These are phyloP conservation scores for Penicillium mononematosum DNA, from an alignment of 495 filamentous ascomycete species.

Conservation along the genomic window DNA sequence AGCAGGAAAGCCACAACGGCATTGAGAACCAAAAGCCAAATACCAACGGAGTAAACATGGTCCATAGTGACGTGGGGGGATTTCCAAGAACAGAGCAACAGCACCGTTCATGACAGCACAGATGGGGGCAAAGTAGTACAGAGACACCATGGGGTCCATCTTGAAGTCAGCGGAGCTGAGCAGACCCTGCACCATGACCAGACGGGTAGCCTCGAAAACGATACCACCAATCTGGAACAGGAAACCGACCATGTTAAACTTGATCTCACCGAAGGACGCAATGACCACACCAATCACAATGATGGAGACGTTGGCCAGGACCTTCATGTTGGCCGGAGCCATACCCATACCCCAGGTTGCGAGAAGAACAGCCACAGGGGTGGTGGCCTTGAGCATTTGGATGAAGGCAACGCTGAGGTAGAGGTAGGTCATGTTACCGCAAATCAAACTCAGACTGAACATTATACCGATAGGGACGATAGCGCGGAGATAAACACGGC, in stretches of 20 bases:
- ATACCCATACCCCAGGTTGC: slow-evolving; percentile 81
- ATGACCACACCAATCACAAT: slow-evolving; percentile 90
- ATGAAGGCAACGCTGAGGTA: slow-evolving; percentile 94
- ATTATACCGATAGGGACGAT: slow-evolving; percentile 92
- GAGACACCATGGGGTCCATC: slow-evolving; percentile 94
- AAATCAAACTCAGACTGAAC: slow-evolving; percentile 93
- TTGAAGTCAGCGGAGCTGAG: slow-evolving; percentile 89
- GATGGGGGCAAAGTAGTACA: slow-evolving; percentile 94
- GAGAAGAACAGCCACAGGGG: slow-evolving; percentile 83
- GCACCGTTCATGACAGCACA: slow-evolving; percentile 86
- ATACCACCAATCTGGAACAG: slow-evolving; percentile 83
- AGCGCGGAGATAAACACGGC: slow-evolving; percentile 81
- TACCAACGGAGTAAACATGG: slow-evolving; percentile 73
- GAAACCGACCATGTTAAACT: slow-evolving; percentile 84
- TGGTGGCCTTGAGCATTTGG: slow-evolving; percentile 98
- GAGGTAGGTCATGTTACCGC: slow-evolving; percentile 88
- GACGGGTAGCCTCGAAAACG: slow-evolving; percentile 82
- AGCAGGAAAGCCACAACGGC: slow-evolving; percentile 81
- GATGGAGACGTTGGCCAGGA: slow-evolving; percentile 79
- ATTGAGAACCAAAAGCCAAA: slow-evolving; percentile 74
- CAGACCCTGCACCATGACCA: slow-evolving; percentile 88
- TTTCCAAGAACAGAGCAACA: slow-evolving; percentile 75
- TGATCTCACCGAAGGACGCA: slow-evolving; percentile 89
- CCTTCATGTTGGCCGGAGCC: slow-evolving; percentile 71
- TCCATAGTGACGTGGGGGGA: slow-evolving; percentile 68